phyloP scores from a whole-genome alignment of 768 basidiomycete genomes.

The Hemileccinum rubropunctum region DNA sequence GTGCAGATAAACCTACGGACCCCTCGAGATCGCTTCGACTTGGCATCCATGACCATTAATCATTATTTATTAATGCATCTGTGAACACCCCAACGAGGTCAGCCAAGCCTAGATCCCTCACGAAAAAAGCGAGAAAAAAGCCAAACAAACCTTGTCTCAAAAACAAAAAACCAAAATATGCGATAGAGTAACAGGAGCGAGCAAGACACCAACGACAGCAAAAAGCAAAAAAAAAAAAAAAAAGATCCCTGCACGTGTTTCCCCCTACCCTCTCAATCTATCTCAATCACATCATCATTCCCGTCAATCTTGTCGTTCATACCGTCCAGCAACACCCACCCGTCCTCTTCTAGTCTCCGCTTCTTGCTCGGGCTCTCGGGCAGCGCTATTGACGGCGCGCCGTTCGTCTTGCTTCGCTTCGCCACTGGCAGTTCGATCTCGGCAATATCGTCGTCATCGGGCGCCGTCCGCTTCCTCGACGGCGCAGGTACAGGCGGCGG shows the following conservation, averaged over 20 bases:
- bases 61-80: too few species aligned
- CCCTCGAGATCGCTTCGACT: too few species aligned
- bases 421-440: conserved; percentile 51
- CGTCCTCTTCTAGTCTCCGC: conserved; percentile 68
- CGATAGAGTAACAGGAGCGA: neutral
- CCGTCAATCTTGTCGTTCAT: conserved; percentile 50
- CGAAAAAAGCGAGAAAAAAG: neutral
- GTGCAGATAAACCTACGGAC: too few species aligned
- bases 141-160: neutral
- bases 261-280: conserved; percentile 39
- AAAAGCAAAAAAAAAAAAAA: neutral
- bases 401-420: conserved; percentile 49
- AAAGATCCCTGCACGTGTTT: neutral
- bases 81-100: too few species aligned
- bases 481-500: conserved; percentile 42
- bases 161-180: neutral
- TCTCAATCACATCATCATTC: conserved; percentile 53
- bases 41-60: too few species aligned
- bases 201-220: neutral
- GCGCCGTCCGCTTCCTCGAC: conserved; percentile 54
- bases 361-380: conserved; percentile 60
- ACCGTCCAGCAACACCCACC: conserved; percentile 63
- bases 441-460: conserved; percentile 51
- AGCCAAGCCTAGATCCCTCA: too few species aligned
- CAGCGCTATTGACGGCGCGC: conserved; percentile 8